Base-by-base conservation (phyloP, 2,329 filamentous ascomycete genomes). In the Aureobasidium sp. region DNA sequence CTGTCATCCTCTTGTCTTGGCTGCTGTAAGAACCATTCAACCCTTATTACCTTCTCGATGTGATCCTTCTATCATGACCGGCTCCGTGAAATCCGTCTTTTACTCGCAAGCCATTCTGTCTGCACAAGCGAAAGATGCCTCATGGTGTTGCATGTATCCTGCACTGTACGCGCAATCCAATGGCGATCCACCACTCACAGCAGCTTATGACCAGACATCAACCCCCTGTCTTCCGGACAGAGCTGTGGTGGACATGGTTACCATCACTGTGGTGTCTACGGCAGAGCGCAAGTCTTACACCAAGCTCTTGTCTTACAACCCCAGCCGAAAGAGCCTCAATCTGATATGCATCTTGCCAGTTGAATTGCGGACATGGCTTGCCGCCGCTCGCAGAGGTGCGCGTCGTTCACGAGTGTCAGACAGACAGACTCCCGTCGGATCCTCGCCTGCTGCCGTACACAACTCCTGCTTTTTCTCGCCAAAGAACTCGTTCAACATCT, bases 1-100 rank as follows among this genome's bases (percentile, higher is more conserved):
- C 42, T 46, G 54, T 46, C 54, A 38, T 46, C 15, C 23, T 13
- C 21, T 33, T 7, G 54, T 57, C 54, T 57, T 57, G 54, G 54
- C 54, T 57, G 40, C 54, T 29, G 38, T 5, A 25, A 55, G n/a
- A 45, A 43, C 38, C 38, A 55, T 35, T 25, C 1, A 23, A 55
- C 51, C 40, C 51, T 43, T 45, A 31, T 55, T 38, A 45, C 35
- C 51, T 40, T 33, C 27, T 55, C 7, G n/a, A 55, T 33, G 37
- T n/a, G 51, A 55, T 47, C 17, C 21, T 23, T 29, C 27, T 42
- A 47, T 47, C 54, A 43, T 55, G 51, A 55, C 51, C 51, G 38
- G 37, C 51, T 55, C 51, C 38, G 51, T 45, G n/a, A 35, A 54
- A n/a, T 42, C 42, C 54, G 54, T 47, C 54, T 23, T 6, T 42